A percentile compares a stretch with the other conserved stretches of the same genome.
Evolutionary conservation across 2,329 filamentous ascomycete species (phyloP).

Genomic region (Epichloe festucae): DNA sequence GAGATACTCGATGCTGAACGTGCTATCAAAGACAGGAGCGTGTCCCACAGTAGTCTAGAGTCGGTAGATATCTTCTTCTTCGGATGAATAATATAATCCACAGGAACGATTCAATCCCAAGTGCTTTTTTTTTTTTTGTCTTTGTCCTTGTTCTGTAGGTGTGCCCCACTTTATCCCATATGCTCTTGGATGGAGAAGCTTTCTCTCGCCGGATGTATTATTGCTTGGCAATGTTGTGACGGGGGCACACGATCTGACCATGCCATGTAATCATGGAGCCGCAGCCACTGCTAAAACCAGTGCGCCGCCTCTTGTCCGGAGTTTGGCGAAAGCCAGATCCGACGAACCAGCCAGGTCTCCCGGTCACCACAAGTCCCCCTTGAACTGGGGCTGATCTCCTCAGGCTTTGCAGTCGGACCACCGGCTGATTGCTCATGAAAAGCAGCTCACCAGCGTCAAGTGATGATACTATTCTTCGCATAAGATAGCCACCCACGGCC

Average conservation of each 20-base stretch:
- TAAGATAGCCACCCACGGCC: not conserved
- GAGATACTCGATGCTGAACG: conserved; percentile 23
- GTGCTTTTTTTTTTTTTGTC: not conserved
- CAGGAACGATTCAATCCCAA: not conserved
- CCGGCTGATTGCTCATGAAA: not conserved
- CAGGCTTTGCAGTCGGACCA: not conserved
- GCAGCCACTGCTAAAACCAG: not conserved
- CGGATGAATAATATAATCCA: conserved; percentile 9
- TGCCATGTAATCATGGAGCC: not conserved
- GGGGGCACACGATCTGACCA: not conserved
- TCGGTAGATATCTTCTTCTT: conserved; percentile 16
- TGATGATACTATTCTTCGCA: not conserved
- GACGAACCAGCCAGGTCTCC: not conserved
- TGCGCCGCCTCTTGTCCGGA: not conserved
- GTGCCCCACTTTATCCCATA: not conserved
- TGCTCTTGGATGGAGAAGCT: not conserved
- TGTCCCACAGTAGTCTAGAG: conserved; percentile 20
- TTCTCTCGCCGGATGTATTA: not conserved
- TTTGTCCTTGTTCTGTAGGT: not conserved
- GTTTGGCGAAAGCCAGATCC: not conserved
- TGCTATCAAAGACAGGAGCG: conserved; percentile 30
- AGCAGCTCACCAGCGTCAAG: not conserved
- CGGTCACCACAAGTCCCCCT: not conserved
- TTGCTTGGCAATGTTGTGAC: not conserved
- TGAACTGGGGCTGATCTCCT: not conserved